Base-by-base conservation (phyloP, 78 protist species). In the Dictyostelium brefeldianum region DNA sequence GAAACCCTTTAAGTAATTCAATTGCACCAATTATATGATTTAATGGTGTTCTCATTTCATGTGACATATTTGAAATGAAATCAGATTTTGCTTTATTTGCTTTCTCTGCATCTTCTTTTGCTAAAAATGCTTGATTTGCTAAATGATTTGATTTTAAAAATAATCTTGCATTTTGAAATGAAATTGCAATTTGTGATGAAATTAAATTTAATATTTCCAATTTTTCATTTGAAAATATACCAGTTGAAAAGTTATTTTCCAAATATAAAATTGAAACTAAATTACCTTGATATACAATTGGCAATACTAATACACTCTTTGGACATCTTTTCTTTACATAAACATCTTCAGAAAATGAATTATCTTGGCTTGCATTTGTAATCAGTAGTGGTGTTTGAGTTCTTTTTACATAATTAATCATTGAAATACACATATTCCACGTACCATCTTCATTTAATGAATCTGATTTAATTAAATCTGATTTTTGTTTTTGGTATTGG, bases 11-110 rank as follows among this genome's bases (percentile, higher is more conserved):
- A 43, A 82, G n/a, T n/a, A 82, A 51, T 31, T 82, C 90, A 5
- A 82, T 43, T 29, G 69, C 18, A 20, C 90, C 90, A 69, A 82
- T 82, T 46, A 82, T 82, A 36, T 82, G 90, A 51, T 82, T 82
- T 18, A 82, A 59, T 43, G 90, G 90, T 17, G 90, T 82, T 29
- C 90, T n/a, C 90, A 82, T 82, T 36, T 82, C 90, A 36, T 82
- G 90, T 6, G 90, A 82, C 89, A 81, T 81, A 51, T 80, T 80
- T n/a, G 85, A 80, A 51, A 80, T 82, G 67, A 82, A 82, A 25
- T 82, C 90, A 4, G 80, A 69, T 36, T 82, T 82, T 15, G 90
- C 78, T 51, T 69, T 82, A 54, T 82, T 82, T 57, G 90, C 90
- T 51, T 51, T 65, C 47, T 82, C 90, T 50, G 90, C 90, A 10